Base-by-base conservation (phyloP, 1,139 yeast species). In the Taphrina sp. region DNA sequence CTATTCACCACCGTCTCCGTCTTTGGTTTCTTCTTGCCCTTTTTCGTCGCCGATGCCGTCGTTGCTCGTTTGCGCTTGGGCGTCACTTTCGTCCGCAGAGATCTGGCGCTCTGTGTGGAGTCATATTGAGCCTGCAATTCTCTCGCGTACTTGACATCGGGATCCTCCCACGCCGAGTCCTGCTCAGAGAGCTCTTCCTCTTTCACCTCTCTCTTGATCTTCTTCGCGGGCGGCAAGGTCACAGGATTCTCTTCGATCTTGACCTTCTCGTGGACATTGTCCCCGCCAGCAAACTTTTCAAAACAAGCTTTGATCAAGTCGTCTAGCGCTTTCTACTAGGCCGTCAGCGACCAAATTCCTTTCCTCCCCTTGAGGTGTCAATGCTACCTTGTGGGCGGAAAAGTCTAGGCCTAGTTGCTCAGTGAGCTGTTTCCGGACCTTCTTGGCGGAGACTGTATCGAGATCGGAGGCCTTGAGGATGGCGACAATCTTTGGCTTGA, bases 381-480 rank as follows among this genome's bases (percentile, higher is more conserved):
- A 5, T 22, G 58, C 19, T 44, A 64, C 67, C 61, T 67, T 83
- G 59, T 76, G 73, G 1, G 73, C 69, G 35, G 72, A 72, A 57
- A 85, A 72, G 61, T 83, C 81, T 1, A 77, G 72, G 2, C 77
- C 78, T 64, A 82, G 83, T 34, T 85, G 72, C 60, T 80, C 86
- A 65, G 82, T 88, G 24, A 86, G 66, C 0, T 90, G 90, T 61
- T 76, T 74, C 60, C 95, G 73, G 38, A 86, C 80, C 65, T 79
- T 77, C 66, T 84, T 85, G 10, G 85, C 89, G 1, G 90, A 81
- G 19, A 86, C 80, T 62, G 79, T 76, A 60, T 83, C 84, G 36
- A 85, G 74, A 63, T 86, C 83, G 0, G 92, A 81, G n/a, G 81
- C 90, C 59, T 82, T 74, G 35, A 86, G 70, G 17, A 86, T 83